Evolutionary conservation across 2,329 filamentous ascomycete genomes (phyloP).

Genomic region (Trichoderma semiorbis): DNA sequence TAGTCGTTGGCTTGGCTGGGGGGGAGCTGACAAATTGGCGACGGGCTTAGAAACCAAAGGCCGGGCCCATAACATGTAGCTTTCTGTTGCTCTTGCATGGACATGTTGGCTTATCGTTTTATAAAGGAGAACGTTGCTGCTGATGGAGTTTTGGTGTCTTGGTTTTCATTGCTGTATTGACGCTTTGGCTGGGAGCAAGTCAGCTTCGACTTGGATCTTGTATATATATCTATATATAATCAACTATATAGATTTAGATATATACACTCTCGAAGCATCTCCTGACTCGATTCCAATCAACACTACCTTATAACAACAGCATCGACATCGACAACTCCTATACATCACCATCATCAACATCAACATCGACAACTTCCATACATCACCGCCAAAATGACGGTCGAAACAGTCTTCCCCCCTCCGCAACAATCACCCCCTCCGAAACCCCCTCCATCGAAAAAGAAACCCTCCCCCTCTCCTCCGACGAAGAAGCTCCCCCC

Average conservation of each 20-base stretch:
- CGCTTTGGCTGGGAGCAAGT: not conserved
- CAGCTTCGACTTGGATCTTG: not conserved
- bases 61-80: not conserved
- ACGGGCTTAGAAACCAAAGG: not conserved
- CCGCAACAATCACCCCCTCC: too few species aligned
- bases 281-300: not conserved
- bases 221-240: not conserved
- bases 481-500: not conserved
- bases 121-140: not conserved
- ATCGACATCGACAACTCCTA: not conserved
- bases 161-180: not conserved
- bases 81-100: not conserved
- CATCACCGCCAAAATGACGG: not conserved
- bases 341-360: not conserved
- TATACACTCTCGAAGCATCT: not conserved
- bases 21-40: not conserved
- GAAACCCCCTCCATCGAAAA: not conserved
- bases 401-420: not conserved
- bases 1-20: not conserved
- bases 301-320: not conserved
- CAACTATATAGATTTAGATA: not conserved
- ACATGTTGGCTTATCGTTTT: not conserved
- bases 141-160: not conserved
- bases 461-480: not conserved
- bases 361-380: not conserved